Evolutionary conservation across 257 asterid genomes (phyloP), one percentile per base, ranked within the genome.

Genomic region (Fraxinus americana): DNA sequence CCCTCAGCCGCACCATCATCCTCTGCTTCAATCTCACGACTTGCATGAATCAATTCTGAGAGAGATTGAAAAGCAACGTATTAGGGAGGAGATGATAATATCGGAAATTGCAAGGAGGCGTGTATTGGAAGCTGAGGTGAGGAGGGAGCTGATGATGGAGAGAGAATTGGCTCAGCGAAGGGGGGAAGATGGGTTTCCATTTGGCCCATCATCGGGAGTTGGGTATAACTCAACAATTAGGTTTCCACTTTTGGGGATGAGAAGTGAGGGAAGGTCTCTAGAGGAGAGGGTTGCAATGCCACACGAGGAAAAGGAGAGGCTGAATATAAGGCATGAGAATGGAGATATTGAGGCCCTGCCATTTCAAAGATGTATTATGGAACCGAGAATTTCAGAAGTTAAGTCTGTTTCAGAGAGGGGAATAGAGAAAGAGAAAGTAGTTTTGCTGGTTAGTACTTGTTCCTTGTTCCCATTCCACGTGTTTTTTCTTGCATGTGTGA

Each of bases 51-150:
- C 78, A 13, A 74, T 79, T 57, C 74, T 35, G 78, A 85, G 86
- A 73, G 91, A 84, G 57, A 34, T 88, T 0, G 94, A 93, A 77
- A 90, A 89, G 83, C 86, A 88, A 73, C 74, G 50, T 21, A 90
- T 91, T 27, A 83, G 94, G 43, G 85, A 84, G 72, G 92, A 90
- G 78, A 86, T 92, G 38, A 89, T 90, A 69, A 79, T 75, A 67
- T 78, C 85, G 3, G 96, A 90, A 80, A 73, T 83, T 7, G 72
- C 84, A 6, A 78, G 87, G 80, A 92, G 91, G 76, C 90, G 87
- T 7, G 76, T 59, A 12, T 59, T 91, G 35, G 95, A 91, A 82
- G 89, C 82, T 67, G 97, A 91, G 78, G 95, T 90, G 67, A 84
- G 92, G 82, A 78, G 81, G 70, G 96, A 90, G 79, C 65, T 91